A percentile compares a stretch with the other conserved stretches of the same genome.
Conservation (phyloP, 768 basidiomycete species). For the Kockovaella imperatae region DNA sequence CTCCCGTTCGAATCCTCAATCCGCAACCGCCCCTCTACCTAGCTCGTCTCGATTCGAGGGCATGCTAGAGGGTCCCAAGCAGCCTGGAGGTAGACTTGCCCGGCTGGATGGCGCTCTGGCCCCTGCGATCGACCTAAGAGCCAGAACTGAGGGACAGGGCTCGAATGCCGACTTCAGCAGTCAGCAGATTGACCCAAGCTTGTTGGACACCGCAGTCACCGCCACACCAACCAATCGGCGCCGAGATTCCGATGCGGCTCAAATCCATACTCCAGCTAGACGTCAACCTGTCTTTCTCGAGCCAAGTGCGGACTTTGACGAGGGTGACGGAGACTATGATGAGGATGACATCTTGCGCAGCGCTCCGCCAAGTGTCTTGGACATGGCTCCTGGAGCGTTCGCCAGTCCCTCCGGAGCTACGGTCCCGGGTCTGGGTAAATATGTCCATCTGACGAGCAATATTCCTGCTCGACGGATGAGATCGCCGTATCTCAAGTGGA, state of each 20-base stretch:
- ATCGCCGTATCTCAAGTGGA: slow-evolving; percentile 42
- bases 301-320: too few relatives aligned
- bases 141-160: slow-evolving; percentile 3
- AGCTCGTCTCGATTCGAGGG: slow-evolving; percentile 7
- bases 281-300: background rate
- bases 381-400: slow-evolving; percentile 4
- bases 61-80: background rate
- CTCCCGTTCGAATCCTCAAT: background rate
- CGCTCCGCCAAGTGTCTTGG: background rate
- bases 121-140: background rate
- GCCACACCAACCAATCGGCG: slow-evolving; percentile 13
- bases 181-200: slow-evolving; percentile 22
- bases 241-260: slow-evolving; percentile 10
- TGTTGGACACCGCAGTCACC: slow-evolving; percentile 6
- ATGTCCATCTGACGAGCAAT: slow-evolving; percentile 36
- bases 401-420: slow-evolving; percentile 31
- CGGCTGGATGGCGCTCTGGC: background rate
- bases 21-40: slow-evolving; percentile 1
- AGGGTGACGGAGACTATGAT: too few relatives aligned
- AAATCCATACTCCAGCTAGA: background rate
- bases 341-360: background rate
- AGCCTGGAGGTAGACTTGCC: background rate
- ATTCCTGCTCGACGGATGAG: slow-evolving; percentile 35
- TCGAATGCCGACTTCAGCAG: background rate
- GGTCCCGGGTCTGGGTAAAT: slow-evolving; percentile 39